Evolutionary conservation across 2,329 filamentous ascomycete species (phyloP), one percentile per base, ranked within the genome.

Genomic region (Colletotrichum gigasporum): DNA sequence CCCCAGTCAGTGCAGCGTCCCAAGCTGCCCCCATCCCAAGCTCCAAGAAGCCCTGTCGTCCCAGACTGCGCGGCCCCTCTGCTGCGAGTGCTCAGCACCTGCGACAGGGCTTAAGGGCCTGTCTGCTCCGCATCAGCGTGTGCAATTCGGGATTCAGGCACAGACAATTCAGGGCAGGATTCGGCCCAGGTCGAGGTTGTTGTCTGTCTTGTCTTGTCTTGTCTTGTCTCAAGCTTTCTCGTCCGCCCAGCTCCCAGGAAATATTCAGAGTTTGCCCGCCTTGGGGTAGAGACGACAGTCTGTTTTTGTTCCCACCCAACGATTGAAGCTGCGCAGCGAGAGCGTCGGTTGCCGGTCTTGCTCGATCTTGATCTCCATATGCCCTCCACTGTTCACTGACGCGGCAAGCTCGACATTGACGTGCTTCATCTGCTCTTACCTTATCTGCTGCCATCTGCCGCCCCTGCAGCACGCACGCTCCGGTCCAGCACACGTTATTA

Each of bases 171-270:
- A 34, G 56, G 20, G 22, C 28, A 11, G 51, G 42, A 44, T 41
- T 34, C 41, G 28, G 32, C n/a, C 32, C 20, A 32, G 26, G 32
- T n/a, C 22, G n/a, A n/a, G n/a, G n/a, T n/a, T n/a, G n/a, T n/a
- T n/a, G n/a, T 35, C 35, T 50, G 34, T 41, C 52, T 51, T 50
- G 28, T 42, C 32, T 56, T 52, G 39, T 32, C 57, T 34, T 28
- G 60, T 48, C 53, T 39, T 64, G 61, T 63, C 60, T 63, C 60
- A 63, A 60, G 60, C 55, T 60, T 53, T 37, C n/a, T n/a, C n/a
- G n/a, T 34, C 30, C 30, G 30, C 12, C 30, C 30, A 34, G n/a
- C n/a, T n/a, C n/a, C n/a, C n/a, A n/a, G n/a, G n/a, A n/a, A n/a
- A n/a, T n/a, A n/a, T n/a, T n/a, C n/a, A n/a, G n/a, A n/a, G n/a